Evolutionary conservation across 768 basidiomycete species (phyloP), one percentile per base, ranked within the genome.

Genomic region (Kwoniella sp.): DNA sequence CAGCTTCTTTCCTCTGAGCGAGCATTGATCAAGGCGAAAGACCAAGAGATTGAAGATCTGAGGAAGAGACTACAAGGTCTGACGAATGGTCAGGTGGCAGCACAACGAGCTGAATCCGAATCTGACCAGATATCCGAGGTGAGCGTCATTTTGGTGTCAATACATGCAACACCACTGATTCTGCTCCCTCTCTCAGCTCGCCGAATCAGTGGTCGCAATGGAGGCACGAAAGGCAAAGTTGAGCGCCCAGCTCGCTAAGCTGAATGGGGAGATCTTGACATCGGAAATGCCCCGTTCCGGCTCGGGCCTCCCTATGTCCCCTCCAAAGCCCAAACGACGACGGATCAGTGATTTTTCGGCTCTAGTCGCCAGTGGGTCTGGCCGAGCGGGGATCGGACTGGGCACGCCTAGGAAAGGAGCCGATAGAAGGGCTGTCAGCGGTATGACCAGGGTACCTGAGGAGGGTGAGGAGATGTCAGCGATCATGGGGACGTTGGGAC

Each of bases 11-110:
- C 77, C 1, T 71, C 73, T 0, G 78, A 80, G 45, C 72, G 77
- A 15, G 80, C 81, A 4, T 56, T 81, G 31, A 76, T 82, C 47
- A 65, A 70, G 50, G 75, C 75, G 2, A 81, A 81, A 63, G 79
- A 79, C 41, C 65, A 73, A 31, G 80, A 82, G 62, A 79, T 82
- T n/a, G 75, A 73, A 7, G 73, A 69, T n/a, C 68, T 82, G 23
- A 73, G 68, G 37, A 28, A 51, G 23, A 66, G 78, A 37, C 63
- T 82, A 11, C 58, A 71, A 25, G 60, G 30, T 0, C 48, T 79
- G n/a, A 54, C 68, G 25, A 28, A 30, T 9, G 26, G 61, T 31
- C 58, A 45, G 41, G n/a, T n/a, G n/a, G 52, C 53, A 17, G 3
- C 29, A 17, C 45, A 15, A 47, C 48, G 26, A 31, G 28, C 31